phyloP scores from a whole-genome alignment of 371 early-diverging fungal genomes.

The Mortierella sp. region DNA sequence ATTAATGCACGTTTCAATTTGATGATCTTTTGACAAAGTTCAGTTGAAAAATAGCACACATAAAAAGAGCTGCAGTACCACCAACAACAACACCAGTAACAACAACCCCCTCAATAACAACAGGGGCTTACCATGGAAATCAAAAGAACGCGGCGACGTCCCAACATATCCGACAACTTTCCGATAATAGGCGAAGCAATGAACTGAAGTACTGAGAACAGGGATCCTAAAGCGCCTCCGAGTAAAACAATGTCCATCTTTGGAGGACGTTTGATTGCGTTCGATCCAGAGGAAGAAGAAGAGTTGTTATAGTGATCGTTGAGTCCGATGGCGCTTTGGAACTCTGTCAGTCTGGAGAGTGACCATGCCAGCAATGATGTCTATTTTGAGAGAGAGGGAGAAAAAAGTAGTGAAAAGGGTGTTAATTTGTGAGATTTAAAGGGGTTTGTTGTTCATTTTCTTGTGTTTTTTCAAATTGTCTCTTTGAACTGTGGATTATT shows the following conservation, averaged over 20 bases:
- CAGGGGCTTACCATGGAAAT: slow-evolving; percentile 80
- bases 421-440: too few species aligned
- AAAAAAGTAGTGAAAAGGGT: background rate
- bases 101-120: background rate
- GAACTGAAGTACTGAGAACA: slow-evolving; percentile 96
- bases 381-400: slow-evolving; percentile 15
- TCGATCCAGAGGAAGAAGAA: background rate
- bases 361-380: slow-evolving; percentile 59
- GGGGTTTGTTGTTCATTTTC: too few species aligned
- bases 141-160: slow-evolving; percentile 89
- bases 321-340: slow-evolving; percentile 56
- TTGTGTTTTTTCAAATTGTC: background rate
- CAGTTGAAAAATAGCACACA: background rate
- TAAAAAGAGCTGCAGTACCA: background rate
- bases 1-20: background rate
- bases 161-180: slow-evolving; percentile 83
- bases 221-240: slow-evolving; percentile 94
- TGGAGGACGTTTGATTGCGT: slow-evolving; percentile 38
- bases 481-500: background rate
- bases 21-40: background rate
- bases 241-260: slow-evolving; percentile 92
- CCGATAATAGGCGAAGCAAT: slow-evolving; percentile 92
- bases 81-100: background rate
- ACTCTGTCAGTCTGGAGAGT: slow-evolving; percentile 54
- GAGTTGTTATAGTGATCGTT: slow-evolving; percentile 16